These are phyloP conservation scores for Coemansia furcata DNA, from an alignment of 192 early-diverging fungal species.

Conservation along the genomic window DNA sequence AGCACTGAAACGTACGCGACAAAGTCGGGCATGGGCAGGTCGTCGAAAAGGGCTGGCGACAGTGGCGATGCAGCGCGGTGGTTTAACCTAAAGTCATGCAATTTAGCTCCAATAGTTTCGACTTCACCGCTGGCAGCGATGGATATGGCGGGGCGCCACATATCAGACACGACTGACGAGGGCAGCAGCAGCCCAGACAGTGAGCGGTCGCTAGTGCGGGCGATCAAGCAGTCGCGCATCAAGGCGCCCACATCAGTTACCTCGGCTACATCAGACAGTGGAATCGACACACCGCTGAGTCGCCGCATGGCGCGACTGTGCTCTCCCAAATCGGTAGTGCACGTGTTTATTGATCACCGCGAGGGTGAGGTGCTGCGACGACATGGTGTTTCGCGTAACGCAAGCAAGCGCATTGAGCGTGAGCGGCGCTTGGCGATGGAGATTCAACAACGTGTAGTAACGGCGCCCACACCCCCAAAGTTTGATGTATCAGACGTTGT, in stretches of 20 bases:
- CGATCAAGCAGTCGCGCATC: not conserved
- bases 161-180: not conserved
- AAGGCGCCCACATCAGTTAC: not conserved
- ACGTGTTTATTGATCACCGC: conserved; percentile 19
- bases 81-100: conserved; percentile 25
- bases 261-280: not conserved
- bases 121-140: not conserved
- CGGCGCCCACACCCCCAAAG: not conserved
- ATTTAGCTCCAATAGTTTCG: not conserved
- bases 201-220: not conserved
- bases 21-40: conserved; percentile 4
- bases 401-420: not conserved
- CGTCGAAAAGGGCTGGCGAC: conserved; percentile 3
- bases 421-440: not conserved
- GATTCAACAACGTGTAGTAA: not conserved
- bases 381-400: not conserved
- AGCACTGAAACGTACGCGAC: not conserved
- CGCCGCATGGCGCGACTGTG: not conserved
- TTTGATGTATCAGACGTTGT: not conserved
- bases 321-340: not conserved
- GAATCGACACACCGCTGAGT: too few species aligned
- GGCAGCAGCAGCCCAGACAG: not conserved
- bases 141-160: not conserved
- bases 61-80: not conserved
- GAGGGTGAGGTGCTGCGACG: not conserved